Evolutionary conservation across 2,329 filamentous ascomycete species (phyloP).

Genomic region (Cercospora brassicicola): DNA sequence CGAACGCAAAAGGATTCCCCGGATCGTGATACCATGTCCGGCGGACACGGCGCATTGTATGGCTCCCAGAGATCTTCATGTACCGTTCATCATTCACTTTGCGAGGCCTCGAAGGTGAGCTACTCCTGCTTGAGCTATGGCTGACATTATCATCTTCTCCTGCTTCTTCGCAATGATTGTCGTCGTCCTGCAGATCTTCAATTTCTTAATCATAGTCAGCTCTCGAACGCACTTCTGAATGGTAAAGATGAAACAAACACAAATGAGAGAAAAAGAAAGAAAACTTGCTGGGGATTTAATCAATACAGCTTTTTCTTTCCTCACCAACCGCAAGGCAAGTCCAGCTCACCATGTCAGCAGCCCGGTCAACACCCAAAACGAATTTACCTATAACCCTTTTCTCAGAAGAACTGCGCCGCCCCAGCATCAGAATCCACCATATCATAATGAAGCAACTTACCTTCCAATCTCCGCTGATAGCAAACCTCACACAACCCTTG

Average conservation of each 20-base stretch:
- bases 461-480: slow-evolving; percentile 12
- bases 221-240: neutral
- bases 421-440: neutral
- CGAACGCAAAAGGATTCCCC: slow-evolving; percentile 30
- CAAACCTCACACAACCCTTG: slow-evolving; percentile 21
- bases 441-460: slow-evolving; percentile 14
- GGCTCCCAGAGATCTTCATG: slow-evolving; percentile 20
- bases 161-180: neutral
- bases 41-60: slow-evolving; percentile 25
- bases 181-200: neutral
- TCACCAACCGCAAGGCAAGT: neutral
- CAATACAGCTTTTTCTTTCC: neutral
- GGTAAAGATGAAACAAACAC: neutral
- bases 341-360: neutral
- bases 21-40: slow-evolving; percentile 33
- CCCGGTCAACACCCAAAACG: neutral
- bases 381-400: neutral
- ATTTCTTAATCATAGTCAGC: neutral
- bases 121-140: slow-evolving; percentile 6
- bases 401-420: neutral
- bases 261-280: neutral
- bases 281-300: neutral
- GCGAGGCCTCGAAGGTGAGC: slow-evolving; percentile 13
- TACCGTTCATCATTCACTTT: slow-evolving; percentile 24
- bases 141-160: neutral